Base-by-base conservation (phyloP, 2,329 filamentous ascomycete species). In the Colletotrichum sp. region DNA sequence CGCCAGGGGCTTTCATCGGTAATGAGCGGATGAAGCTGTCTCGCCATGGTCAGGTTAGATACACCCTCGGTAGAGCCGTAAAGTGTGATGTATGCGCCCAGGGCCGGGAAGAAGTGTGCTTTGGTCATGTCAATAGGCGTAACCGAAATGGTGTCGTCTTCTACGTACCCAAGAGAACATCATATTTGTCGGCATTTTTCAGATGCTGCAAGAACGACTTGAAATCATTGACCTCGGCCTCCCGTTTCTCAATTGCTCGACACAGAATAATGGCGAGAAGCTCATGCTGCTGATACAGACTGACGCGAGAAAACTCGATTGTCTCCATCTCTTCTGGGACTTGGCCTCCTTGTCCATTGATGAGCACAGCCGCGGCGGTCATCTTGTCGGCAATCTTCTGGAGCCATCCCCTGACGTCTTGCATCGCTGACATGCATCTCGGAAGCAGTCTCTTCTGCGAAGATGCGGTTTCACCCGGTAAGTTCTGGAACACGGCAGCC, bases 201-300 rank as follows among this genome's bases (percentile, higher is more conserved):
- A 98, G 86, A 5, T 90, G 88, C 52, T 89, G 88, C 57, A 98
- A 85, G 55, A 99, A 91, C 8, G 91, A 87, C 59, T 92, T 89
- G 80, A 98, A 96, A 81, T 98, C 95, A 44, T 92, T 88, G 7
- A 91, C 86, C 60, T 90, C 91, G 4, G 93, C 93, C 79, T 94
- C 93, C 70, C 93, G 92, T 78, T 92, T 93, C 80, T 96, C 95
- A 77, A 98, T 91, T 71, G 97, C 91, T 76, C 94, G 93, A 77
- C 92, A 93, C 68, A 98, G 87, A 69, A 98, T 94, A n/a, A 95
- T 90, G 15, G 94, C 93, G 18, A 99, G 88, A 18, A 94, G 92
- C 82, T 99, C 96, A 82, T 99, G 98, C 84, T 99, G 96, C 81
- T 95, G 93, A 26, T 94, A 92, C 68, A 99, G 89, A 81, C 95